Evolutionary conservation across 2,329 filamentous ascomycete genomes (phyloP), one percentile per base, ranked within the genome.

Genomic region (Aspergillus caelatus): DNA sequence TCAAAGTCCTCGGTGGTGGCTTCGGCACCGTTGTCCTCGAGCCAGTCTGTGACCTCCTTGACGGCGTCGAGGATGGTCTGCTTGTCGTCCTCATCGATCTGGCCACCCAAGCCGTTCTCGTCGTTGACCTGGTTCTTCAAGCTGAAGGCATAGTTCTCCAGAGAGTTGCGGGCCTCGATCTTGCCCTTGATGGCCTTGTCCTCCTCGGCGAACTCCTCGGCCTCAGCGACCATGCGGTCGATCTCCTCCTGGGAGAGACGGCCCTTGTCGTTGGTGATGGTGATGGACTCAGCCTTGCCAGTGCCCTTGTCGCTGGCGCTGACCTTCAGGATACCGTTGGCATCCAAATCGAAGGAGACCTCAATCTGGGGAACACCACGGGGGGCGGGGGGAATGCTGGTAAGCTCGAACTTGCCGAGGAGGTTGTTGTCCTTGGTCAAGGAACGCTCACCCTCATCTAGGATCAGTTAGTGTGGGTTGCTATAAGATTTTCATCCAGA

Each of bases 41-140:
- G 90, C 95, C 95, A 99, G 80, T 97, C 94, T 74, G 90, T 90
- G 68, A 93, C 85, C 85, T 99, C 95, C 91, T 98, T 98, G 84
- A 99, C 89, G 68, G 95, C 95, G 71, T 97, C 94, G 69, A 96
- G 84, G 73, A 99, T 89, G 74, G 93, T 89, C 83, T 98, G 94
- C 91, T 98, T 98, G 84, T 99, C 95, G 74, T 98, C 94, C 60
- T 97, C 94, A 68, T 95, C 92, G 75, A 99, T 95, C 92, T 98
- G 97, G 84, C 94, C 93, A 82, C 94, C 94, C 66, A 98, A 92
- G 80, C 94, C 95, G 68, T 97, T 93, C 73, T 96, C 91, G 69
- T 99, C 95, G 80, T 94, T 94, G 85, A 93, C 90, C 86, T 98
- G 95, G 91, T 97, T 98, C 92, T 98, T 98, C 74, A 99, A 86